These are phyloP conservation scores for Thelonectria discophora DNA, from an alignment of 2,329 filamentous ascomycete genomes.

Conservation along the genomic window DNA sequence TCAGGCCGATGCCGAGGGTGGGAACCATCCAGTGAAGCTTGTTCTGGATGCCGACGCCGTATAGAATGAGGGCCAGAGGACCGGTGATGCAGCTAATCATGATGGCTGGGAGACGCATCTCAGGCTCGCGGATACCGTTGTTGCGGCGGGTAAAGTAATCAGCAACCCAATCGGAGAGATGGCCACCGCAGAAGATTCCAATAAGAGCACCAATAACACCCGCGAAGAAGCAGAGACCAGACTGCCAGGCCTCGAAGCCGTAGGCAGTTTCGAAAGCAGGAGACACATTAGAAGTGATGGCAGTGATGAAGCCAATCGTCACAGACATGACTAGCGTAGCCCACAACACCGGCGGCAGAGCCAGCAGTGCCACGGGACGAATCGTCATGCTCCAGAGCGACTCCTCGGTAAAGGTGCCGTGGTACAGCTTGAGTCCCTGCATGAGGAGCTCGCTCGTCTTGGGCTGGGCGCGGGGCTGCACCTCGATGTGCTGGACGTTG, in stretches of 20 bases:
- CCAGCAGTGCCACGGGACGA: constrained; percentile 57
- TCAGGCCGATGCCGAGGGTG: constrained; percentile 42
- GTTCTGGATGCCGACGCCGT: constrained; percentile 31
- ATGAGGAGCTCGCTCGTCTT: constrained; percentile 7
- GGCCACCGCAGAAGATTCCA: constrained; percentile 47
- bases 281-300: constrained; percentile 60
- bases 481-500: constrained; percentile 17
- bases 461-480: not conserved
- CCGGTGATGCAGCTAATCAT: constrained; percentile 34
- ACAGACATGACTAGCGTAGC: constrained; percentile 60
- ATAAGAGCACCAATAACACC: constrained; percentile 54
- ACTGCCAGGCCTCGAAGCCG: constrained; percentile 53
- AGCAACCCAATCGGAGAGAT: constrained; percentile 48
- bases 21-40: constrained; percentile 33
- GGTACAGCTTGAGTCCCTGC: constrained; percentile 21
- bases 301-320: constrained; percentile 61
- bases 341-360: constrained; percentile 61
- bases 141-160: constrained; percentile 47
- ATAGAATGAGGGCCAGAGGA: constrained; percentile 20
- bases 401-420: constrained; percentile 25
- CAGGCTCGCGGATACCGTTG: constrained; percentile 50
- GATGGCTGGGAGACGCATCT: constrained; percentile 54
- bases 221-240: constrained; percentile 58
- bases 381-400: constrained; percentile 51
- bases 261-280: constrained; percentile 51